phyloP scores from a whole-genome alignment of 495 filamentous ascomycete species.

The Penicillium soppii region DNA sequence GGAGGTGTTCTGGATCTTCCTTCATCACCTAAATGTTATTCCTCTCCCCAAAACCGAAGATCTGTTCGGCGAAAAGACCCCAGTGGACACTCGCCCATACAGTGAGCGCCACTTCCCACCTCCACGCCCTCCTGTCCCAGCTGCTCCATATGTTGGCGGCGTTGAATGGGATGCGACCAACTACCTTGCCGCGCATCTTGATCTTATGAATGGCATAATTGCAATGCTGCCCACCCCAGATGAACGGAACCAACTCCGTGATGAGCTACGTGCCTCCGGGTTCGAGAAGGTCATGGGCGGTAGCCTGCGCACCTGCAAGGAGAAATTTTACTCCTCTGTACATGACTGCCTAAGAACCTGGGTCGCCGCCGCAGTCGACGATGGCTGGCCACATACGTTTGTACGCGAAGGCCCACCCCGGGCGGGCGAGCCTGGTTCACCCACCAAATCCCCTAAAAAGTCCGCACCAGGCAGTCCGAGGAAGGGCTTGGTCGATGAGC shows the following conservation, averaged over 20 bases:
- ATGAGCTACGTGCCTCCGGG: conserved; percentile 75
- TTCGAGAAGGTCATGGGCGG: conserved; percentile 89
- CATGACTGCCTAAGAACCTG: conserved; percentile 87
- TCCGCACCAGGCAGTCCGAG: conserved; percentile 32
- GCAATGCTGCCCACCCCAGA: conserved; percentile 72
- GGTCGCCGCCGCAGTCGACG: conserved; percentile 81
- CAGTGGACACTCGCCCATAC: conserved; percentile 15
- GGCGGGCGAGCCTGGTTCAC: conserved; percentile 36
- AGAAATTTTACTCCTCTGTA: conserved; percentile 90
- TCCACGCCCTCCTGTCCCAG: conserved; percentile 86
- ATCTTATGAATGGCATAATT: conserved; percentile 87
- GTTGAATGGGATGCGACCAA: conserved; percentile 99
- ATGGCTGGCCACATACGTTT: conserved; percentile 77
- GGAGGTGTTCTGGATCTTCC: conserved; percentile 99
- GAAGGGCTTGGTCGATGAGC: conserved; percentile 41
- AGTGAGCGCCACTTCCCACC: conserved; percentile 73
- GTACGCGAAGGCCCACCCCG: conserved; percentile 71
- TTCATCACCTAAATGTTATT: conserved; percentile 89
- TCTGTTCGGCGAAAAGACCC: conserved; percentile 20
- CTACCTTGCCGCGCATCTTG: conserved; percentile 88
- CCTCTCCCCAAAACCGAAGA: conserved; percentile 44
- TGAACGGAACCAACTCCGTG: conserved; percentile 76
- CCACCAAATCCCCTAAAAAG: conserved; percentile 44
- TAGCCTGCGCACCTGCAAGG: conserved; percentile 87
- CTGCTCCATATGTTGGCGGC: conserved; percentile 94